Percentiles rank a stretch among this genome's conserved stretches.
Evolutionary conservation across 202 grass and related monocot genomes (phyloP).

Genomic region (Thinopyrum obtusiflorum): DNA sequence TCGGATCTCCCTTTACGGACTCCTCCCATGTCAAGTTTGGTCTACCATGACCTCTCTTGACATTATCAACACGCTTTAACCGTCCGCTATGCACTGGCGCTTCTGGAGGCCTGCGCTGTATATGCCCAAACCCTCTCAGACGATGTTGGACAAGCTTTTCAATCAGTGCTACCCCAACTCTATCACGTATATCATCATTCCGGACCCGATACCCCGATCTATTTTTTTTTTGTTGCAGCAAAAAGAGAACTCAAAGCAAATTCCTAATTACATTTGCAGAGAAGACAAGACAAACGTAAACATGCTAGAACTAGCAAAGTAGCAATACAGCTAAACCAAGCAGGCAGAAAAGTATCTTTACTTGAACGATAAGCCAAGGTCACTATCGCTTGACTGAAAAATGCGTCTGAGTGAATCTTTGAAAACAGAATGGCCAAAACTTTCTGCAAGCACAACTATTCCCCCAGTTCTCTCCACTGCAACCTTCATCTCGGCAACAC

Average conservation of each 20-base stretch:
- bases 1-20: neutral
- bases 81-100: neutral
- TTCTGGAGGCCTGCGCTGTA: neutral
- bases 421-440: constrained; percentile 95
- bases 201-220: neutral
- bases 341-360: constrained; percentile 44
- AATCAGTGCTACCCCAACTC: neutral
- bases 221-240: neutral
- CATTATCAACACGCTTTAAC: neutral
- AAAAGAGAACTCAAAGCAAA: neutral
- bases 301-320: constrained; percentile 5
- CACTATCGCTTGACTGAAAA: constrained; percentile 78
- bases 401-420: constrained; percentile 82
- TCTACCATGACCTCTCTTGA: neutral
- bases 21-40: neutral
- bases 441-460: constrained; percentile 88
- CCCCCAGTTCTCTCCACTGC: constrained; percentile 88
- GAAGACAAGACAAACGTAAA: neutral
- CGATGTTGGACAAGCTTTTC: no score
- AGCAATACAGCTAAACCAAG: constrained; percentile 5
- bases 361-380: constrained; percentile 93
- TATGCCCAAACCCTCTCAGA: neutral
- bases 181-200: neutral
- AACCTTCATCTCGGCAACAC: constrained; percentile 94
- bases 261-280: neutral